phyloP scores from a whole-genome alignment of 164 flowering plant species.

The Litsea cubeba region DNA sequence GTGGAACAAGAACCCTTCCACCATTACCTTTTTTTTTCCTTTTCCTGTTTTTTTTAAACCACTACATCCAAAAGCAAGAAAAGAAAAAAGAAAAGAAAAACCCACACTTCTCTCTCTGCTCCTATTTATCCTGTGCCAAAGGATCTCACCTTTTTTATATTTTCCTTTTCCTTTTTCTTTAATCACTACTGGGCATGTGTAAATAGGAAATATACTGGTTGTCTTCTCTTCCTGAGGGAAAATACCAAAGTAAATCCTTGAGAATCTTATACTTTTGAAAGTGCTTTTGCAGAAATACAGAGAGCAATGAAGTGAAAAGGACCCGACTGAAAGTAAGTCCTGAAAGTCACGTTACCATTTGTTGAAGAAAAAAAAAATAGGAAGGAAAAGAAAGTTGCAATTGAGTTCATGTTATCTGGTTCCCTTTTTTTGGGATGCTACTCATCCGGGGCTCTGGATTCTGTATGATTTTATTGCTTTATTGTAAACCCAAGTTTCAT shows the following conservation, averaged over 20 bases:
- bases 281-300: not conserved
- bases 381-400: not conserved
- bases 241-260: not conserved
- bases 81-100: not conserved
- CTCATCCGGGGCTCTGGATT: not conserved
- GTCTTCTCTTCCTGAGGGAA: not conserved
- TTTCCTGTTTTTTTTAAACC: too few relatives aligned
- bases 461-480: not conserved
- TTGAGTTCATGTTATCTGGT: not conserved
- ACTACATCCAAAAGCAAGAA: not conserved
- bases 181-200: not conserved
- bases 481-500: not conserved
- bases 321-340: not conserved
- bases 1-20: constrained; percentile 5
- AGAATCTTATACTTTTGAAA: not conserved
- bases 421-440: not conserved
- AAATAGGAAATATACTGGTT: not conserved
- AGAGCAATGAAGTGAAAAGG: not conserved
- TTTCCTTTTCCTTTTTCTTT: too few relatives aligned
- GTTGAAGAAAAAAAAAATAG: not conserved
- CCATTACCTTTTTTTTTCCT: not conserved
- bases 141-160: not conserved
- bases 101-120: not conserved
- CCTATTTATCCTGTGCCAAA: not conserved
- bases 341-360: not conserved